phyloP scores from a whole-genome alignment of 768 basidiomycete genomes.

The Termitomyces eurrhizus region DNA sequence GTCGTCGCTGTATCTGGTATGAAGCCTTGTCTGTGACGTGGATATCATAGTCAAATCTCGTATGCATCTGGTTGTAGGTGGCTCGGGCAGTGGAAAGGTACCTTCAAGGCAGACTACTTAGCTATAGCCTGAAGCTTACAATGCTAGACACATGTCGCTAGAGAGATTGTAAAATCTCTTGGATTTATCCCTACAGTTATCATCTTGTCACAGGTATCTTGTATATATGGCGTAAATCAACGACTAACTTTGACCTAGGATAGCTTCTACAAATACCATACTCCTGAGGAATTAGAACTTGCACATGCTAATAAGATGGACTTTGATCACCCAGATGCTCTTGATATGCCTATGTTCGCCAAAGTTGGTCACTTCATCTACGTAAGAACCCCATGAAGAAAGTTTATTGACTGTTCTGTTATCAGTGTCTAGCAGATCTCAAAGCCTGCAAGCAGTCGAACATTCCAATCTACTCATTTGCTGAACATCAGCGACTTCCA shows the following conservation, averaged over 20 bases:
- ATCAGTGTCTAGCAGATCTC: slow-evolving; percentile 79
- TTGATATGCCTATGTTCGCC: slow-evolving; percentile 87
- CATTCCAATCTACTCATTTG: slow-evolving; percentile 94
- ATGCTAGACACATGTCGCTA: slow-evolving; percentile 76
- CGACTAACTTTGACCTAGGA: slow-evolving; percentile 50
- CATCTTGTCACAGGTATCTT: slow-evolving; percentile 77
- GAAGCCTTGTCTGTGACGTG: slow-evolving; percentile 8
- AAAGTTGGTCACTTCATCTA: slow-evolving; percentile 40
- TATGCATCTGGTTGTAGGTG: slow-evolving; percentile 40
- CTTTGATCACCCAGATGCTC: slow-evolving; percentile 90
- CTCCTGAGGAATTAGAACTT: slow-evolving; percentile 72
- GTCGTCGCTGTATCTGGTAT: slow-evolving; percentile 82
- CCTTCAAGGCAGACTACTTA: slow-evolving; percentile 10
- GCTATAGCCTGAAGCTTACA: slow-evolving; percentile 4
- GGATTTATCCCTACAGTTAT: slow-evolving; percentile 87
- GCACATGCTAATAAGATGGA: slow-evolving; percentile 81
- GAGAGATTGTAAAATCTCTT: slow-evolving; percentile 73
- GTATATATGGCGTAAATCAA: neutral
- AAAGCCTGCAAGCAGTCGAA: slow-evolving; percentile 81
- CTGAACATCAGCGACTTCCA: slow-evolving; percentile 75
- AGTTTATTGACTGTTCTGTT: neutral
- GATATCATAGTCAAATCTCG: neutral
- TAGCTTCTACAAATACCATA: slow-evolving; percentile 87
- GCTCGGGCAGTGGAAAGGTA: slow-evolving; percentile 87
- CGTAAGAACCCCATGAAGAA: neutral